These are phyloP conservation scores for Cryptosporidium ubiquitum DNA, from an alignment of 169 alveolate genomes.

Conservation along the genomic window DNA sequence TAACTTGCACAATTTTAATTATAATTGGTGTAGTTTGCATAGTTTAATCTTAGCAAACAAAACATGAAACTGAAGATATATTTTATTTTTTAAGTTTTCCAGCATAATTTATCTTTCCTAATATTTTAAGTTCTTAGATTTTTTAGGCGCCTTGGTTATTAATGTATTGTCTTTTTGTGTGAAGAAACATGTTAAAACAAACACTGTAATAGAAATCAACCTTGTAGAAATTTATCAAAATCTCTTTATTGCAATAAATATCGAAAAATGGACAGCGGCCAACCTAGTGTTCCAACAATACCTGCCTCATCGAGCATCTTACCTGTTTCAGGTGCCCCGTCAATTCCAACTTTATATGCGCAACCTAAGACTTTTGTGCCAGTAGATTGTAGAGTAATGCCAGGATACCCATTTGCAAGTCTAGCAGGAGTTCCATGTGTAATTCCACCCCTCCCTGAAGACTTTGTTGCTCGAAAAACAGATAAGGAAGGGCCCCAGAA, in stretches of 20 bases:
- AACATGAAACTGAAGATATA: neutral
- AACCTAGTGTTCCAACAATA: conserved; percentile 72
- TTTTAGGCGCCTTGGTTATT: neutral
- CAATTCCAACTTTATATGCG: conserved; percentile 71
- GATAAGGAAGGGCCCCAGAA: conserved; percentile 44
- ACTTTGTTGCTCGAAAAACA: conserved; percentile 2
- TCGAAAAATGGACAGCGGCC: conserved; percentile 57
- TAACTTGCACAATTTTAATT: neutral
- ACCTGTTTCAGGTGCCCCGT: conserved; percentile 69
- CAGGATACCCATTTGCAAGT: conserved; percentile 73
- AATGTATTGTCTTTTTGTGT: conserved; percentile 51
- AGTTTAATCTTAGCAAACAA: neutral
- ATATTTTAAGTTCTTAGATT: neutral
- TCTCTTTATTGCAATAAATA: neutral
- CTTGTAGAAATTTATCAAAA: neutral
- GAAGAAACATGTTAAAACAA: conserved; percentile 9
- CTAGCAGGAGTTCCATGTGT: conserved; percentile 75
- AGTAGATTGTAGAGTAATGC: conserved; percentile 74
- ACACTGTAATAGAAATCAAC: neutral
- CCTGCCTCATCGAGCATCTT: conserved; percentile 65
- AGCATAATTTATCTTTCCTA: neutral
- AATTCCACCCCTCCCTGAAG: conserved; percentile 68
- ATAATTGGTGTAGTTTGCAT: conserved; percentile 14
- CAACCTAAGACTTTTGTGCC: conserved; percentile 73
- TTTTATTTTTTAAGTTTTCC: neutral